phyloP scores from a whole-genome alignment of 495 filamentous ascomycete genomes.

The Neurospora intermedia region DNA sequence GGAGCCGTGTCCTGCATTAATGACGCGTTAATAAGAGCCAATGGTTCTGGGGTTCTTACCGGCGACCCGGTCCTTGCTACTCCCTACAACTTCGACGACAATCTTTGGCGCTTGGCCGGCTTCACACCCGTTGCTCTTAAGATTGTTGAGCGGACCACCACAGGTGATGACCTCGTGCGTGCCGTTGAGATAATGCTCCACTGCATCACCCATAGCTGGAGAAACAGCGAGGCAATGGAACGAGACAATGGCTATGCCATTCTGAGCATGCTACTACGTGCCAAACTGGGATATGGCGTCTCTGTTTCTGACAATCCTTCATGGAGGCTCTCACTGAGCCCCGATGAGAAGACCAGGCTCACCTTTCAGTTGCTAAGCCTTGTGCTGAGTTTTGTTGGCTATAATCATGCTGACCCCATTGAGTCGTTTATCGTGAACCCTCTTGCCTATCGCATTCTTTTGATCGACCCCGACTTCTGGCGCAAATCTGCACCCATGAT shows the following conservation, averaged over 20 bases:
- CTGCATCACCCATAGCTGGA: constrained; percentile 79
- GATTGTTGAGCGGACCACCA: constrained; percentile 63
- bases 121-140: constrained; percentile 77
- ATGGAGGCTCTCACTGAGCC: constrained; percentile 27
- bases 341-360: constrained; percentile 52
- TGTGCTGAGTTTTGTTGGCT: constrained; percentile 80
- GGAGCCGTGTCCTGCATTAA: constrained; percentile 80
- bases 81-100: constrained; percentile 78
- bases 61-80: constrained; percentile 75
- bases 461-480: constrained; percentile 91
- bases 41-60: constrained; percentile 70
- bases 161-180: constrained; percentile 56
- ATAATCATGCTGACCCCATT: constrained; percentile 60
- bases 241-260: constrained; percentile 88
- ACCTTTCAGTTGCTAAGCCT: constrained; percentile 60
- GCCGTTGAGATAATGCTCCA: constrained; percentile 76
- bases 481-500: constrained; percentile 60
- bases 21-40: constrained; percentile 65
- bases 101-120: constrained; percentile 83
- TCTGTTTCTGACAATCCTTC: constrained; percentile 29
- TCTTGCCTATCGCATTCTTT: constrained; percentile 78
- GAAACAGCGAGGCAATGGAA: constrained; percentile 98
- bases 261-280: constrained; percentile 63
- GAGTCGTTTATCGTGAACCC: constrained; percentile 92
- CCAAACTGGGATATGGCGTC: constrained; percentile 54